A percentile compares a stretch with the other conserved stretches of the same genome.
Conservation (phyloP, 2,329 filamentous ascomycete genomes). For the Elsinoe perseae region DNA sequence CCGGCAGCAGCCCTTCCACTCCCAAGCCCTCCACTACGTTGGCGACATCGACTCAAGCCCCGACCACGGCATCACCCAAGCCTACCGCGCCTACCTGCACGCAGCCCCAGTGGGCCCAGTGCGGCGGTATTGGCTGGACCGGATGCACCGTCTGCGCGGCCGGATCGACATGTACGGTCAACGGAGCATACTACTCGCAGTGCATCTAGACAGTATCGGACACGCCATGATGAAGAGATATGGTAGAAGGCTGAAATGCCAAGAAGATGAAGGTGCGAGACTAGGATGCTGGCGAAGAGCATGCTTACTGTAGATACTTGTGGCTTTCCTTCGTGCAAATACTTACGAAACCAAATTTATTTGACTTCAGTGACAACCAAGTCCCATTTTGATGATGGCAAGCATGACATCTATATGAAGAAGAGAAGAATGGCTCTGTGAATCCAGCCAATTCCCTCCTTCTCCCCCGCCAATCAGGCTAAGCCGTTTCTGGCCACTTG, state of each 20-base stretch:
- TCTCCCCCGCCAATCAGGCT: not conserved
- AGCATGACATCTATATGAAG: not conserved
- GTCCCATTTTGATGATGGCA: not conserved
- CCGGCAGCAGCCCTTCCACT: not conserved
- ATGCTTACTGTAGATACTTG: conserved; percentile 1
- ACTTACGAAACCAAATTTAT: not conserved
- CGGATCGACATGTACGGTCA: conserved; percentile 29
- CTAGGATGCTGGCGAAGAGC: too few relatives aligned
- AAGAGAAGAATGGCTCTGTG: not conserved
- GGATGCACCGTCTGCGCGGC: conserved; percentile 30
- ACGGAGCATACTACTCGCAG: conserved; percentile 33
- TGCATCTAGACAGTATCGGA: conserved; percentile 22
- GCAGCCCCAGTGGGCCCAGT: conserved; percentile 22
- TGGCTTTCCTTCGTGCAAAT: not conserved
- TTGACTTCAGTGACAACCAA: not conserved
- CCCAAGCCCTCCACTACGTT: not conserved
- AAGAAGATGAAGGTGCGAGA: too few relatives aligned
- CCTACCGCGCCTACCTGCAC: conserved; percentile 13
- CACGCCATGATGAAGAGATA: too few relatives aligned
- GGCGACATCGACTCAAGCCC: not conserved
- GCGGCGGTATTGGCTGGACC: conserved; percentile 30
- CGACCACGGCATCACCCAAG: conserved; percentile 1
- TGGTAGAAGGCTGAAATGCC: too few relatives aligned
- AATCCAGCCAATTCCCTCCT: not conserved
- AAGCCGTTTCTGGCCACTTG: conserved; percentile 13